Conservation (phyloP, 208 protist species). For the Zelonia costaricensis region DNA sequence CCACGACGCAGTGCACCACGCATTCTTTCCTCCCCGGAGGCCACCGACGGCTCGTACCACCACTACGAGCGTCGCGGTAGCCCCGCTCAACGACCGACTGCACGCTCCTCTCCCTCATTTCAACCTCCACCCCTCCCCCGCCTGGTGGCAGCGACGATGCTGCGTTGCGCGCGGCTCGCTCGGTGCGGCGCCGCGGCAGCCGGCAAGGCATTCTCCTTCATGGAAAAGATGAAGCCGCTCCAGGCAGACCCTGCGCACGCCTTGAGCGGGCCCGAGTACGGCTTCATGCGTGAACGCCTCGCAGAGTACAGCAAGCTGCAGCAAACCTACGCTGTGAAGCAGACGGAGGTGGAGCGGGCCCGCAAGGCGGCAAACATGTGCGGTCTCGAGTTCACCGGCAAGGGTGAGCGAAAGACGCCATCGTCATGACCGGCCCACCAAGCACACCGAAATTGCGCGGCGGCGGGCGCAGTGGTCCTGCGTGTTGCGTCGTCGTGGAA, state of each 20-base stretch:
- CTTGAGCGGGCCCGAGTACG: constrained; percentile 59
- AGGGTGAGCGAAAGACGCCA: constrained; percentile 26
- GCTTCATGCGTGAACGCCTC: constrained; percentile 61
- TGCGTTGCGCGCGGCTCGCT: constrained; percentile 4
- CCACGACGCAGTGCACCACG: too few relatives aligned
- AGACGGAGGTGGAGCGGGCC: constrained; percentile 81
- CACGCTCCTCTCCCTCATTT: too few relatives aligned
- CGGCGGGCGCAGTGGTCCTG: too few relatives aligned
- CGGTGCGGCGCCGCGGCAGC: constrained; percentile 13
- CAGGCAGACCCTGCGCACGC: constrained; percentile 25
- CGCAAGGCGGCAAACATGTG: constrained; percentile 76
- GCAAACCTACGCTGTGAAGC: constrained; percentile 82
- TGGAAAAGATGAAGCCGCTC: constrained; percentile 27
- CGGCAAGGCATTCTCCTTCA: constrained; percentile 26
- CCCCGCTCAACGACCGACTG: too few relatives aligned
- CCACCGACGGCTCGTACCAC: too few relatives aligned
- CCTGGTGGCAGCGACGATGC: too few relatives aligned
- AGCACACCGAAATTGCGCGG: not conserved
- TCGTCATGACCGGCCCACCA: not conserved
- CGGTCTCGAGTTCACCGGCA: constrained; percentile 84
- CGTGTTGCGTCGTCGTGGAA: too few relatives aligned
- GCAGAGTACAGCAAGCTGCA: constrained; percentile 68
- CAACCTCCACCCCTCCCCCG: too few relatives aligned
- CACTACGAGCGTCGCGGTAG: too few relatives aligned
- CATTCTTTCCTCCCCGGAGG: too few relatives aligned